phyloP scores from a whole-genome alignment of 768 basidiomycete species.

The Lentinula edodes region DNA sequence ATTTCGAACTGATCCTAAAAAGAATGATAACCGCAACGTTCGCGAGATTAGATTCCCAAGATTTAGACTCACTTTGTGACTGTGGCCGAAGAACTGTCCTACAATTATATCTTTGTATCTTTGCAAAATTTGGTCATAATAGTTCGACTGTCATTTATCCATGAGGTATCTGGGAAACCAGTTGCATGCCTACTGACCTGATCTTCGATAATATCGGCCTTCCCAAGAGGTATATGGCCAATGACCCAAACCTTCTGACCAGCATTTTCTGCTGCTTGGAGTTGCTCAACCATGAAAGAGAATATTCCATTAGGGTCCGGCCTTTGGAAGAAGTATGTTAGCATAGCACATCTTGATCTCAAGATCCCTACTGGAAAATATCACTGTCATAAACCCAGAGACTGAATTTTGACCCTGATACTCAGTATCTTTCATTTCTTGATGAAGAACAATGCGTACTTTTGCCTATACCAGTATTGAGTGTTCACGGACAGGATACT shows the following conservation, averaged over 20 bases:
- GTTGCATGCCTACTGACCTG: slow-evolving; percentile 8
- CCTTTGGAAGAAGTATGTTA: slow-evolving; percentile 7
- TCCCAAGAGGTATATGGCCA: slow-evolving; percentile 29
- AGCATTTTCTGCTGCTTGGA: slow-evolving; percentile 32
- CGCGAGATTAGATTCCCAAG: background rate
- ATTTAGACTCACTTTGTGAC: slow-evolving; percentile 20
- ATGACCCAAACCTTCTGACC: slow-evolving; percentile 35
- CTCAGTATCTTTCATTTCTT: background rate
- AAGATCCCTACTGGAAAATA: slow-evolving; percentile 19
- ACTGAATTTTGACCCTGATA: slow-evolving; percentile 9
- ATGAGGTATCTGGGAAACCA: background rate
- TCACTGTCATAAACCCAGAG: slow-evolving; percentile 37
- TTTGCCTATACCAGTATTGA: slow-evolving; percentile 33
- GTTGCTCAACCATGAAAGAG: slow-evolving; percentile 28
- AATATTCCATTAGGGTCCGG: slow-evolving; percentile 38
- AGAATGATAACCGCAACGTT: background rate
- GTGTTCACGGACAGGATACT: slow-evolving; percentile 37
- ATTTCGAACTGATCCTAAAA: slow-evolving; percentile 34
- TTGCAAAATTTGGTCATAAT: slow-evolving; percentile 36
- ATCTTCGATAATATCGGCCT: slow-evolving; percentile 19
- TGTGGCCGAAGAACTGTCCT: slow-evolving; percentile 38
- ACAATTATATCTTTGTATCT: slow-evolving; percentile 35
- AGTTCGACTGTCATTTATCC: slow-evolving; percentile 25
- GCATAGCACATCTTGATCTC: background rate
- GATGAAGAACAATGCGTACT: slow-evolving; percentile 13